These are phyloP conservation scores for Starmerella apicola DNA, from an alignment of 805 yeast genomes.

Conservation along the genomic window DNA sequence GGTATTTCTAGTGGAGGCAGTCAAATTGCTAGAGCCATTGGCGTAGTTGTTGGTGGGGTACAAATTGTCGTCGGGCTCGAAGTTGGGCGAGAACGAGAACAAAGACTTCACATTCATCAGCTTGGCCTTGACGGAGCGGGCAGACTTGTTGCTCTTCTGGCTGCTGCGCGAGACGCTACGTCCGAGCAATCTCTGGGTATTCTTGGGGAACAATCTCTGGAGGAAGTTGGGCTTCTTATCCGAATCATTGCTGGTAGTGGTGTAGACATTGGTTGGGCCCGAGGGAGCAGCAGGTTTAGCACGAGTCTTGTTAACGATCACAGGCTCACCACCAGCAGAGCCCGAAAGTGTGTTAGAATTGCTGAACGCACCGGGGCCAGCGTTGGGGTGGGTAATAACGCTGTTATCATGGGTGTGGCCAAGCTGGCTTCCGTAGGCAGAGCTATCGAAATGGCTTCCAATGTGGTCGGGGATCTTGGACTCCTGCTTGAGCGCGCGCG, in stretches of 20 bases:
- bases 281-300: neutral
- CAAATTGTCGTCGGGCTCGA: conserved; percentile 11
- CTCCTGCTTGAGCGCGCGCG: conserved; percentile 12
- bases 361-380: neutral
- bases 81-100: conserved; percentile 9
- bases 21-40: neutral
- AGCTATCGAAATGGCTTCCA: conserved; percentile 15
- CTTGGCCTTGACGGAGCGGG: conserved; percentile 3
- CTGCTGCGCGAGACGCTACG: conserved; percentile 12
- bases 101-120: conserved; percentile 13
- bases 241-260: conserved; percentile 2
- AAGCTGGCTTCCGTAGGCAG: conserved; percentile 3
- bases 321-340: neutral
- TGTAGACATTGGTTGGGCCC: conserved; percentile 3
- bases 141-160: conserved; percentile 3
- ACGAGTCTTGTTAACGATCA: neutral
- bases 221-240: conserved; percentile 10
- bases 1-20: neutral
- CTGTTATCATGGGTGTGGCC: no score
- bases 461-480: conserved; percentile 11
- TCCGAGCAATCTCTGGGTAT: conserved; percentile 8
- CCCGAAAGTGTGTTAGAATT: neutral
- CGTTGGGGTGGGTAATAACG: neutral
- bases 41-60: conserved; percentile 12
- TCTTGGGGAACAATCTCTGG: conserved; percentile 17